These are phyloP conservation scores for Astrothelium subdiscretum DNA, from an alignment of 495 filamentous ascomycete species.

Conservation along the genomic window DNA sequence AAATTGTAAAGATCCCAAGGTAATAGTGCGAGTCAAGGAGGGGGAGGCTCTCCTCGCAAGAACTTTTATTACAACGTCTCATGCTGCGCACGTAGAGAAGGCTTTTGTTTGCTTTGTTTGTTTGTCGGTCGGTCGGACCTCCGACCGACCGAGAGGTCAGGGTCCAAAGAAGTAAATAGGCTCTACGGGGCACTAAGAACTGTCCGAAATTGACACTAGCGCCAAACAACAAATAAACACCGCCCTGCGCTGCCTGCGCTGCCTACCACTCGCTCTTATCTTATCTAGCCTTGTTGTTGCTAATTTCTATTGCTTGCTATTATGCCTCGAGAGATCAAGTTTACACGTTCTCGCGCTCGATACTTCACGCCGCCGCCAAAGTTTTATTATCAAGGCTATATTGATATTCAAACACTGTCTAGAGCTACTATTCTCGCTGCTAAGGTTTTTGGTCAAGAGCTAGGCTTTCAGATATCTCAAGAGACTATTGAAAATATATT, in stretches of 20 bases:
- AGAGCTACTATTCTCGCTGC: background rate
- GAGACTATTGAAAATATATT: background rate
- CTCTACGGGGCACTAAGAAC: too few species aligned
- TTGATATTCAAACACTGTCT: background rate
- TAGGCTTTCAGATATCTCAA: background rate
- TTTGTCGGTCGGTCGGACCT: too few species aligned
- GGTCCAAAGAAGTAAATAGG: too few species aligned
- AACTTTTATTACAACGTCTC: background rate
- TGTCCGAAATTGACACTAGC: too few species aligned
- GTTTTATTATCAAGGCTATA: background rate
- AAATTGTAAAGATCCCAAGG: background rate
- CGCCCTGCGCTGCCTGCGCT: too few species aligned
- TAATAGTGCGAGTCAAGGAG: background rate
- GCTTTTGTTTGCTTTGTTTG: background rate
- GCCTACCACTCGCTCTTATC: too few species aligned
- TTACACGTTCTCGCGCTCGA: background rate
- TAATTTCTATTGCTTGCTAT: too few species aligned
- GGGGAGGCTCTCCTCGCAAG: background rate
- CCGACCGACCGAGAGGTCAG: too few species aligned
- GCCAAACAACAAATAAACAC: too few species aligned
- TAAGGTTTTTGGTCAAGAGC: background rate
- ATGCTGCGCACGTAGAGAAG: background rate
- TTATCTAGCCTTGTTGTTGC: too few species aligned
- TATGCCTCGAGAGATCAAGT: background rate
- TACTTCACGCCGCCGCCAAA: background rate